These are phyloP conservation scores for Penicillium aurantiogriseum DNA, from an alignment of 2,329 filamentous ascomycete genomes.

Conservation along the genomic window DNA sequence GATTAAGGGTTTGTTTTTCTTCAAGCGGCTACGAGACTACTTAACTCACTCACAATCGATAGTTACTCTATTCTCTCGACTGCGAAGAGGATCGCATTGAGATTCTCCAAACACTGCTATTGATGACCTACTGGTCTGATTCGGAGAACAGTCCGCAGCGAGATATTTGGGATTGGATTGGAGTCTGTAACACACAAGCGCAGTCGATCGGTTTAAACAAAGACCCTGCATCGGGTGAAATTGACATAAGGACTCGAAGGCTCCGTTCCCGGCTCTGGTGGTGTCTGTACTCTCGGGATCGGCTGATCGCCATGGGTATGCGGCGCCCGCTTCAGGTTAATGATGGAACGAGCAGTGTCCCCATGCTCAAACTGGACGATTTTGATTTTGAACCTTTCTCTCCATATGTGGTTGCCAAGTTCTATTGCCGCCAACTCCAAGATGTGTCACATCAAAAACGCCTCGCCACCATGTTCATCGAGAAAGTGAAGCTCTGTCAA, in stretches of 20 bases:
- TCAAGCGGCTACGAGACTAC: not conserved
- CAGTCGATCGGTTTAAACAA: conserved; percentile 85
- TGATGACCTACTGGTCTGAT: conserved; percentile 95
- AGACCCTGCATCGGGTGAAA: conserved; percentile 61
- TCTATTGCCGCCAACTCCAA: conserved; percentile 65
- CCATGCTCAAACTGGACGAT: conserved; percentile 74
- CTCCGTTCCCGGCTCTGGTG: conserved; percentile 91
- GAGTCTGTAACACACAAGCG: conserved; percentile 80
- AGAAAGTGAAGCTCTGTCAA: conserved; percentile 81
- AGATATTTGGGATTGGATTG: conserved; percentile 95
- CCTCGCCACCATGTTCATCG: conserved; percentile 79
- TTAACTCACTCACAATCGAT: conserved; percentile 13
- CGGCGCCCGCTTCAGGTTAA: conserved; percentile 84
- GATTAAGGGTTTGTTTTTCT: conserved; percentile 63
- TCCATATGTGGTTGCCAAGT: conserved; percentile 64
- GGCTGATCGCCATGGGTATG: conserved; percentile 85
- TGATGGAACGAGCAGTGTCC: conserved; percentile 86
- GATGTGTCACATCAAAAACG: conserved; percentile 70
- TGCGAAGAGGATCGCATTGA: conserved; percentile 83
- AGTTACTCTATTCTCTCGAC: conserved; percentile 87
- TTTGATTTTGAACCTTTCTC: conserved; percentile 71
- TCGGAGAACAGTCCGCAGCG: conserved; percentile 81
- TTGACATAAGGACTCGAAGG: conserved; percentile 66
- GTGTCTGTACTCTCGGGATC: conserved; percentile 89
- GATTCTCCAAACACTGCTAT: conserved; percentile 75